These are phyloP conservation scores for Phialemonium atrogriseum DNA, from an alignment of 2,329 filamentous ascomycete species.

Conservation along the genomic window DNA sequence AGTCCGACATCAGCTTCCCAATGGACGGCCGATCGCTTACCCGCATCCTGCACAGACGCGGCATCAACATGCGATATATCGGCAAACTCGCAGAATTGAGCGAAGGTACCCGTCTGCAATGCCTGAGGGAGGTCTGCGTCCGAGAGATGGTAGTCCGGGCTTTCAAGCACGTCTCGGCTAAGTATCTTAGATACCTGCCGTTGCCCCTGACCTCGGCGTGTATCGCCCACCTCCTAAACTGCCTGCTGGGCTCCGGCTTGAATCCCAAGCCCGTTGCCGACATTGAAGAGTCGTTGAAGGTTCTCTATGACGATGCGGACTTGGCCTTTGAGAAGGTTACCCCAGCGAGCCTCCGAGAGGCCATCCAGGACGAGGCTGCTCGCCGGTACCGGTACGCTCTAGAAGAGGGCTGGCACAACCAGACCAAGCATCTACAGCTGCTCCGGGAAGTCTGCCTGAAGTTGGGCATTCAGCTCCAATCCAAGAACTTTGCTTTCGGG, in stretches of 20 bases:
- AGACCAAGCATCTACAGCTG: conserved; percentile 69
- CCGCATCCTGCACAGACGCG: conserved; percentile 85
- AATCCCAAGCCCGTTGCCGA: conserved; percentile 74
- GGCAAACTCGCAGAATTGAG: conserved; percentile 70
- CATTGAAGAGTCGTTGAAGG: conserved; percentile 63
- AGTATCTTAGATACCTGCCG: conserved; percentile 71
- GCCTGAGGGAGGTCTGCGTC: conserved; percentile 66
- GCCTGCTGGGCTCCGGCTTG: conserved; percentile 68
- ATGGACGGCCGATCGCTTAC: conserved; percentile 96
- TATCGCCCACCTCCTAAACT: conserved; percentile 85
- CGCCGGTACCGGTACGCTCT: conserved; percentile 73
- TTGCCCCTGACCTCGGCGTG: conserved; percentile 72
- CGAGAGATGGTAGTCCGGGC: conserved; percentile 94
- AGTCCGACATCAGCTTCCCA: conserved; percentile 91
- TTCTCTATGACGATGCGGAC: conserved; percentile 74
- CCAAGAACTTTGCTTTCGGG: conserved; percentile 67
- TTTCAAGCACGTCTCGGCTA: conserved; percentile 86
- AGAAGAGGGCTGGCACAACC: conserved; percentile 55
- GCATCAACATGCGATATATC: conserved; percentile 95
- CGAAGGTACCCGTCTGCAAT: conserved; percentile 63
- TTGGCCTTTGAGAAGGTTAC: conserved; percentile 74
- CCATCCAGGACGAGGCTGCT: conserved; percentile 63
- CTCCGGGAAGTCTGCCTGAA: conserved; percentile 85
- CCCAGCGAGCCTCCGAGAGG: conserved; percentile 59
- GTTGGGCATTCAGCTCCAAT: conserved; percentile 79